phyloP scores from a whole-genome alignment of 768 basidiomycete species.

The Termitomyces sp. region DNA sequence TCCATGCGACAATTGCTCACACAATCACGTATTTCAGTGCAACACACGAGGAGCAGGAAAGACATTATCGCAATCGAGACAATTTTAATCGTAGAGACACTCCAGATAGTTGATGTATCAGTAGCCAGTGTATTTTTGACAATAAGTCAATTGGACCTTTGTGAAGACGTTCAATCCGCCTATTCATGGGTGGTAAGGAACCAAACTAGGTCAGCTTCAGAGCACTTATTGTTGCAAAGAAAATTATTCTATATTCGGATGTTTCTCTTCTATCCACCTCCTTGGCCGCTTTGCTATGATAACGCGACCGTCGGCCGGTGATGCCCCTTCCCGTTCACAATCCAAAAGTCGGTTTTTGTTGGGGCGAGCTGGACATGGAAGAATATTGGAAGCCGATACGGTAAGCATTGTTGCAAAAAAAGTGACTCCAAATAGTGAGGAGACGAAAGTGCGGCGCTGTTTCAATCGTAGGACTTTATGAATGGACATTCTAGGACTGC shows the following conservation, averaged over 20 bases:
- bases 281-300: conserved; percentile 56
- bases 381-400: conserved; percentile 70
- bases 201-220: neutral
- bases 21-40: conserved; percentile 34
- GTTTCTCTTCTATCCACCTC: conserved; percentile 80
- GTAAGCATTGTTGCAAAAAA: conserved; percentile 75
- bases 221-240: neutral
- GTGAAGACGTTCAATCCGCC: neutral
- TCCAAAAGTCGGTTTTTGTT: conserved; percentile 57
- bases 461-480: conserved; percentile 54
- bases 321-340: conserved; percentile 25
- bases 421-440: conserved; percentile 75
- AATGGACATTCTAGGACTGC: conserved; percentile 51
- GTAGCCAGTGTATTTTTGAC: conserved; percentile 19
- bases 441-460: conserved; percentile 66
- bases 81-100: conserved; percentile 19
- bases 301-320: conserved; percentile 29
- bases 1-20: neutral
- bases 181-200: neutral
- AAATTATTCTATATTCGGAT: conserved; percentile 25
- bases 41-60: conserved; percentile 56
- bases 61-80: conserved; percentile 41
- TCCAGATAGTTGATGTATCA: conserved; percentile 20
- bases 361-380: conserved; percentile 75
- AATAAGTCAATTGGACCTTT: neutral